Base-by-base conservation (phyloP, 2,329 filamentous ascomycete species). In the Chalara sp. region DNA sequence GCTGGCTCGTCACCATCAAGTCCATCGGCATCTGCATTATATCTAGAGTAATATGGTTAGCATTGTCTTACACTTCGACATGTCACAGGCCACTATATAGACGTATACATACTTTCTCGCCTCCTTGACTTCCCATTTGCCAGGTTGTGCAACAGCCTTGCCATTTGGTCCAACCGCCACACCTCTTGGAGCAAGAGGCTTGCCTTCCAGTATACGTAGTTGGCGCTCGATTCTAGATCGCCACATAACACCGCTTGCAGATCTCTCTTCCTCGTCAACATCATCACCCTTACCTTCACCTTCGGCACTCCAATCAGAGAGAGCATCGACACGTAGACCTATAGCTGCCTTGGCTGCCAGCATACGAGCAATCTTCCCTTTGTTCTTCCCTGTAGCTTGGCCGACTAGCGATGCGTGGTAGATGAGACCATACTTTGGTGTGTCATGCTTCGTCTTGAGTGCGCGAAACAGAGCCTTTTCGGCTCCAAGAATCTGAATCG, bases 381-480 rank as follows among this genome's bases (percentile, higher is more conserved):
- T 99, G 78, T 97, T 97, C 76, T 89, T 92, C 64, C 93, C 93
- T 21, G 89, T 95, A 32, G 93, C 93, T 74, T 99, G 93, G 43
- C 93, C 95, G 58, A 99, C 95, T 44, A 99, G 81, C 31, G 89
- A 93, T 46, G 88, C 87, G 71, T 95, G 87, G 74, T 93, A 95
- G 68, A 95, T 89, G 58, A 95, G 79, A 79, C 93, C 93, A 65
- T 97, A 99, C 73, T 97, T 99, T 67, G 93, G 93, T 39, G 93
- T 99, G 67, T 96, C 90, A 71, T 97, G 92, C 80, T 99, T 97
- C 46, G 93, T 99, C 82, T 99, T 99, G 57, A 99, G 79, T 21
- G 93, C 93, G 65, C 93, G 85, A 85, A 99, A 99, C 43, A 99
- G 83, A 6, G 93, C 93, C 80, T 99, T 99, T 76, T 99, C 93